Conservation (phyloP, 208 protist genomes). For the Balamuthia mandrillaris region DNA sequence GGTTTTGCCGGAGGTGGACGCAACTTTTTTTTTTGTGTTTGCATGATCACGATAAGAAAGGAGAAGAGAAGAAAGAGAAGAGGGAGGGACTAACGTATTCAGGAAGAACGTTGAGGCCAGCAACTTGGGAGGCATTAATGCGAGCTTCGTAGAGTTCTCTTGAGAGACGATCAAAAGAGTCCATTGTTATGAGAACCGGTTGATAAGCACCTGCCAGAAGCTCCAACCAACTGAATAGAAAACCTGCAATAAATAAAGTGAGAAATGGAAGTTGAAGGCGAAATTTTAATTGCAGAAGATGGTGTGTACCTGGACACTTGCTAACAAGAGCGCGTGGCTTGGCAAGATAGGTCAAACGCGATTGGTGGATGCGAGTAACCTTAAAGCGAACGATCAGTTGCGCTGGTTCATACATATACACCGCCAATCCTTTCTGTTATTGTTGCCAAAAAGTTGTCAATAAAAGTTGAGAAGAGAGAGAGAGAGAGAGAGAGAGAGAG, state of each 20-base stretch:
- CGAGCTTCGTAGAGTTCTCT: background rate
- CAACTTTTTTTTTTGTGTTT: background rate
- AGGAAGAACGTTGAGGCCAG: background rate
- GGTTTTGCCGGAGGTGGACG: background rate
- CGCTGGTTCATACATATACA: constrained; percentile 7
- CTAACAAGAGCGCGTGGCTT: constrained; percentile 32
- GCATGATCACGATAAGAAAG: background rate
- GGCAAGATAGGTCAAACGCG: background rate
- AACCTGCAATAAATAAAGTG: no score
- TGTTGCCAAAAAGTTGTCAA: background rate
- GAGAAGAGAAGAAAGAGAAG: background rate
- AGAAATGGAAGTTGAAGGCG: constrained; percentile 13
- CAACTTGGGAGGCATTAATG: background rate
- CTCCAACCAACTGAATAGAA: constrained; percentile 76
- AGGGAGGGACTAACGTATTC: background rate
- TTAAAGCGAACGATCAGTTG: background rate
- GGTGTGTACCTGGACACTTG: constrained; percentile 20
- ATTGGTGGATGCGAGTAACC: background rate
- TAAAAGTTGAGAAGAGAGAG: background rate
- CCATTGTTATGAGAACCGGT: constrained; percentile 73
- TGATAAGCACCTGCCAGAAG: constrained; percentile 43
- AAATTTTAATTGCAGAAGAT: background rate
- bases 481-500: background rate
- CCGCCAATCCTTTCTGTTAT: background rate
- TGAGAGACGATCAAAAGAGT: constrained; percentile 27